These are phyloP conservation scores for Coemansia linderi DNA, from an alignment of 371 early-diverging fungal species.

Conservation along the genomic window DNA sequence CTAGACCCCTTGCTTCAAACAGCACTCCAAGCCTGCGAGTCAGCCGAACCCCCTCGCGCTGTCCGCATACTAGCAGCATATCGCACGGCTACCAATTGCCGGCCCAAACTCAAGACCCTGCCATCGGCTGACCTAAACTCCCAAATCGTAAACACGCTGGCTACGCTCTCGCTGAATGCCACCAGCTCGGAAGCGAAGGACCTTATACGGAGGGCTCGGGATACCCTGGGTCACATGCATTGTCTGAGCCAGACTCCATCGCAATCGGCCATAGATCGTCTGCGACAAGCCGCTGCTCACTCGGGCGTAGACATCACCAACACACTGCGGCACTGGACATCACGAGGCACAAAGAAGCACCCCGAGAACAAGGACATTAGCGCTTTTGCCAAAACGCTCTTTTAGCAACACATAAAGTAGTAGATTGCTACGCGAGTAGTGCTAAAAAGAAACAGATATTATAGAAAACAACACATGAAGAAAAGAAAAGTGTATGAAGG, in stretches of 20 bases:
- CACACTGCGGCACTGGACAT: slow-evolving; percentile 9
- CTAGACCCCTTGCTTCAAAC: not conserved
- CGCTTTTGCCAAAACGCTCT: slow-evolving; percentile 28
- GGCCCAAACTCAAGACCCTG: not conserved
- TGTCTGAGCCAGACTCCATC: slow-evolving; percentile 17
- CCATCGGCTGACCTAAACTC: not conserved
- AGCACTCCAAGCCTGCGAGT: not conserved
- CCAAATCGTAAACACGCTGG: not conserved
- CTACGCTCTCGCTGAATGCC: not conserved
- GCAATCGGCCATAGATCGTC: slow-evolving; percentile 4
- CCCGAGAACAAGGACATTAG: slow-evolving; percentile 12
- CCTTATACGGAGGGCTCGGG: not conserved
- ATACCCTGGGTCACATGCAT: slow-evolving; percentile 24
- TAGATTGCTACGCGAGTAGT: not conserved
- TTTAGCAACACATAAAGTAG: not conserved
- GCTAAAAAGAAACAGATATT: not conserved
- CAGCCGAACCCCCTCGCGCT: not conserved
- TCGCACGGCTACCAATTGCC: not conserved
- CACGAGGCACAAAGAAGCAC: not conserved
- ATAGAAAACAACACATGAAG: not conserved
- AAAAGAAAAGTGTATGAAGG: not conserved
- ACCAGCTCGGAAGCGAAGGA: not conserved
- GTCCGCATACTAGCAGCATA: not conserved
- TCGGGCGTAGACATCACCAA: slow-evolving; percentile 11
- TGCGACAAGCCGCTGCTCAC: slow-evolving; percentile 16